These are phyloP conservation scores for Moricandia arvensis DNA, from an alignment of 345 rosid species.

Conservation along the genomic window DNA sequence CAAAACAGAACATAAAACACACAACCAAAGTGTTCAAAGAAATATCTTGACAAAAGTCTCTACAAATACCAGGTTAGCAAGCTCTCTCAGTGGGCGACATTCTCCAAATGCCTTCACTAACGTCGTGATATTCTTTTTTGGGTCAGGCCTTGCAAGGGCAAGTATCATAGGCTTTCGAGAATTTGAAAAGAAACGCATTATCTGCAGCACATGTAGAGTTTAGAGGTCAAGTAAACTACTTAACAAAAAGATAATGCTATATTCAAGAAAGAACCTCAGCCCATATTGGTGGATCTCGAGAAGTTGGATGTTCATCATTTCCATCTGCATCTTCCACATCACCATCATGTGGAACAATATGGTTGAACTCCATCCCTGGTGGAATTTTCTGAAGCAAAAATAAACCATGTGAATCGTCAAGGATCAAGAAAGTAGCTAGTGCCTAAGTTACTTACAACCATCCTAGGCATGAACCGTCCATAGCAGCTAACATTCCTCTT, in stretches of 20 bases:
- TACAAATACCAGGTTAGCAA: slow-evolving; percentile 87
- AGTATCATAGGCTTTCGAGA: slow-evolving; percentile 97
- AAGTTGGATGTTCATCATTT: slow-evolving; percentile 77
- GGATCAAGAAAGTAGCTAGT: not conserved
- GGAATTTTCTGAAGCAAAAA: slow-evolving; percentile 69
- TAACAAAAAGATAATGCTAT: slow-evolving; percentile 1
- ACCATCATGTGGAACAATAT: slow-evolving; percentile 88
- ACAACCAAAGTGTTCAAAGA: slow-evolving; percentile 3
- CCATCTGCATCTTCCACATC: slow-evolving; percentile 90
- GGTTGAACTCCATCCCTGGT: slow-evolving; percentile 99
- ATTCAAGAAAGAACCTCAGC: slow-evolving; percentile 59
- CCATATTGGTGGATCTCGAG: slow-evolving; percentile 93
- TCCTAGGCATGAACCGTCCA: slow-evolving; percentile 96
- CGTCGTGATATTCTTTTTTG: slow-evolving; percentile 95
- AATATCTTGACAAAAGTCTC: not conserved
- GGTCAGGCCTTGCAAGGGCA: slow-evolving; percentile 99
- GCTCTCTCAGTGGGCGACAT: slow-evolving; percentile 94
- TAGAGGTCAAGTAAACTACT: slow-evolving; percentile 11
- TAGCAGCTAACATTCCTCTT: slow-evolving; percentile 93
- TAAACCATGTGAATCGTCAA: not conserved
- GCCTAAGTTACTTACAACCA: slow-evolving; percentile 70
- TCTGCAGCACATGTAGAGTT: slow-evolving; percentile 52
- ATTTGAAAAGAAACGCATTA: slow-evolving; percentile 94
- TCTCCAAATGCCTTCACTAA: slow-evolving; percentile 99
- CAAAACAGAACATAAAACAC: slow-evolving; percentile 16